Conservation (phyloP, 2,329 filamentous ascomycete genomes). For the Penicillium sp. region DNA sequence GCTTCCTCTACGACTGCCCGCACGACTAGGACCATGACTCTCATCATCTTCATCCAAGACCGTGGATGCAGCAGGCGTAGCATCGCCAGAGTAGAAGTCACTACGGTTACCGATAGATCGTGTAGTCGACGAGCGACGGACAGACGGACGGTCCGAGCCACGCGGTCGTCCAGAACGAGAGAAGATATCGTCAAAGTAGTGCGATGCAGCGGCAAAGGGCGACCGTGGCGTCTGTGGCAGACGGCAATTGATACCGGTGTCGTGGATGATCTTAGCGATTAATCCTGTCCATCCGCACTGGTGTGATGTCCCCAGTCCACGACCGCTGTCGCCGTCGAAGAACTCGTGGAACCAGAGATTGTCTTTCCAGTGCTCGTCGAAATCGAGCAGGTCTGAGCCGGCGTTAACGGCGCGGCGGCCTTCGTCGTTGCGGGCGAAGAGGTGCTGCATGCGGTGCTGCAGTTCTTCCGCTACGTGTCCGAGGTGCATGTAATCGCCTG, state of each 20-base stretch:
- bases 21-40: slow-evolving; percentile 15
- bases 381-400: slow-evolving; percentile 81
- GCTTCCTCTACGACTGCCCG: slow-evolving; percentile 43
- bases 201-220: slow-evolving; percentile 75
- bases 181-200: slow-evolving; percentile 95
- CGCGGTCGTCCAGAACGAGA: slow-evolving; percentile 51
- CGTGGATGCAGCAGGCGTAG: slow-evolving; percentile 30
- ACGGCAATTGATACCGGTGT: slow-evolving; percentile 87
- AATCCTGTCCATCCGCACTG: slow-evolving; percentile 96
- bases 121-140: slow-evolving; percentile 76
- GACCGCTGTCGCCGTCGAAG: slow-evolving; percentile 88
- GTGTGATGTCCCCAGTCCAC: slow-evolving; percentile 86
- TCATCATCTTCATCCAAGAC: slow-evolving; percentile 37
- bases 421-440: slow-evolving; percentile 80
- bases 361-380: slow-evolving; percentile 89
- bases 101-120: slow-evolving; percentile 81
- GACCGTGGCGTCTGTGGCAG: slow-evolving; percentile 91
- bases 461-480: slow-evolving; percentile 93
- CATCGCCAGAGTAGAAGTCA: slow-evolving; percentile 61
- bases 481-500: slow-evolving; percentile 91
- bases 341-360: slow-evolving; percentile 96
- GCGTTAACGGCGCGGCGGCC: slow-evolving; percentile 86
- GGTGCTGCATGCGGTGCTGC: slow-evolving; percentile 88
- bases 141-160: slow-evolving; percentile 49
- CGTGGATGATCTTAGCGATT: slow-evolving; percentile 95